A percentile compares a stretch with the other conserved stretches of the same genome.
These are phyloP conservation scores for Scheffersomyces quercinus DNA, from an alignment of 1,139 yeast species.

Conservation along the genomic window DNA sequence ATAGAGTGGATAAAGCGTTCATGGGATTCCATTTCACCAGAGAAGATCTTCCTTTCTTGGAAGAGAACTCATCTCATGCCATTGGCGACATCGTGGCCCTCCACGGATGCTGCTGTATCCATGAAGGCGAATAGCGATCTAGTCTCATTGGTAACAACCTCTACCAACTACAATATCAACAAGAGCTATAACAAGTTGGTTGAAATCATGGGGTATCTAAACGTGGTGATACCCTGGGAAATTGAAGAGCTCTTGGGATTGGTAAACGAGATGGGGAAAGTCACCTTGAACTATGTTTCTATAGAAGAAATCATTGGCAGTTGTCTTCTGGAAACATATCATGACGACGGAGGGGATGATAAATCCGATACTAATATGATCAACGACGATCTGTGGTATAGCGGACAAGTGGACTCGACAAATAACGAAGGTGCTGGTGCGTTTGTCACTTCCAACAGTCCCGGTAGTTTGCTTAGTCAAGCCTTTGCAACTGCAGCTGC, in stretches of 20 bases:
- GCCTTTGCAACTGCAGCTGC: constrained; percentile 1
- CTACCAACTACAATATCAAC: constrained; percentile 17
- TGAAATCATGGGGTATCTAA: constrained; percentile 43
- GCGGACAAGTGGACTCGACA: not conserved
- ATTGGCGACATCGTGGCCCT: constrained; percentile 25
- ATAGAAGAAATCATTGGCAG: constrained; percentile 65
- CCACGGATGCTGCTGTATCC: constrained; percentile 11
- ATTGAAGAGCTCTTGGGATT: constrained; percentile 55
- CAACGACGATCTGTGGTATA: constrained; percentile 1
- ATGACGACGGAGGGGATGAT: constrained; percentile 4
- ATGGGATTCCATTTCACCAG: constrained; percentile 52
- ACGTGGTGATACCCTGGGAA: constrained; percentile 60
- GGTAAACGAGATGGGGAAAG: constrained; percentile 58
- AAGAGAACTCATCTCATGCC: constrained; percentile 25
- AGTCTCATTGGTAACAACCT: constrained; percentile 7
- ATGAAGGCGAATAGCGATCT: constrained; percentile 10
- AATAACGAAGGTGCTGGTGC: not conserved
- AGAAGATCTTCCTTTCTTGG: constrained; percentile 55
- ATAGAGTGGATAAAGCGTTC: constrained; percentile 59
- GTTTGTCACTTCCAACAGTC: not conserved
- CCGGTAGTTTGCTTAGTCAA: not conserved
- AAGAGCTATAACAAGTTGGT: constrained; percentile 38
- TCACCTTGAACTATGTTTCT: constrained; percentile 56
- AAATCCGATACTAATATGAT: not conserved
- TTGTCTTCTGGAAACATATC: constrained; percentile 48